Conservation (phyloP, 1,284 basidiomycete species). For the Cutaneotrichosporon cavernicola region DNA sequence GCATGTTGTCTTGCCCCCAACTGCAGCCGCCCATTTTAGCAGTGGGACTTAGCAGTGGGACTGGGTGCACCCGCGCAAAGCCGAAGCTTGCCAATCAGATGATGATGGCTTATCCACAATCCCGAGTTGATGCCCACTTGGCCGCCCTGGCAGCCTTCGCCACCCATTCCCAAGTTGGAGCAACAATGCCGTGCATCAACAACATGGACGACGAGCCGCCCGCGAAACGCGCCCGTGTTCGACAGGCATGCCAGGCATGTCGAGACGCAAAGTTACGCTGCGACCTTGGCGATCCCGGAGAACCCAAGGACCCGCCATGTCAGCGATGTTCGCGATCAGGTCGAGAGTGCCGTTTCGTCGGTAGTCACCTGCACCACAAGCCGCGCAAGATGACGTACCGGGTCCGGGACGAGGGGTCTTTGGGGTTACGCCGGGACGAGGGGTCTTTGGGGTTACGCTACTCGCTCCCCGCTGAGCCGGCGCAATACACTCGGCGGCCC, state of each 20-base stretch:
- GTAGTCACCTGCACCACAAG: conserved; percentile 11
- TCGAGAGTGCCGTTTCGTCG: conserved; percentile 23
- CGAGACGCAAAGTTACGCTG: conserved; percentile 16
- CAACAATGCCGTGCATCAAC: neutral
- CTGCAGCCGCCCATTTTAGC: too few species aligned
- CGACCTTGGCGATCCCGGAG: conserved; percentile 18
- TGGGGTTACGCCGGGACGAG: too few species aligned
- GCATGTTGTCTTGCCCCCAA: too few species aligned
- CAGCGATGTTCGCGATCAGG: conserved; percentile 26
- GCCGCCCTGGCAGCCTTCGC: neutral
- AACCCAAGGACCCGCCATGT: conserved; percentile 21
- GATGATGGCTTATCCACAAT: neutral
- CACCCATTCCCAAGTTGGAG: neutral
- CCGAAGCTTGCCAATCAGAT: neutral
- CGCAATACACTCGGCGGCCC: neutral
- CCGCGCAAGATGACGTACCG: conserved; percentile 12
- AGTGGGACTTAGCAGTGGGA: too few species aligned
- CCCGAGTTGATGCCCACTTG: neutral
- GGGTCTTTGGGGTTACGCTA: too few species aligned
- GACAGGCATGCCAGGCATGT: conserved; percentile 12
- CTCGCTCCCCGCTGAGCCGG: too few species aligned
- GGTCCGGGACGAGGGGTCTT: too few species aligned
- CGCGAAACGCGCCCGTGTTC: conserved; percentile 14
- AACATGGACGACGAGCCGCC: neutral
- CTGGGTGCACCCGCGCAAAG: neutral